Evolutionary conservation across 2,329 filamentous ascomycete genomes (phyloP).

Genomic region (Amesomyces nigricolor): DNA sequence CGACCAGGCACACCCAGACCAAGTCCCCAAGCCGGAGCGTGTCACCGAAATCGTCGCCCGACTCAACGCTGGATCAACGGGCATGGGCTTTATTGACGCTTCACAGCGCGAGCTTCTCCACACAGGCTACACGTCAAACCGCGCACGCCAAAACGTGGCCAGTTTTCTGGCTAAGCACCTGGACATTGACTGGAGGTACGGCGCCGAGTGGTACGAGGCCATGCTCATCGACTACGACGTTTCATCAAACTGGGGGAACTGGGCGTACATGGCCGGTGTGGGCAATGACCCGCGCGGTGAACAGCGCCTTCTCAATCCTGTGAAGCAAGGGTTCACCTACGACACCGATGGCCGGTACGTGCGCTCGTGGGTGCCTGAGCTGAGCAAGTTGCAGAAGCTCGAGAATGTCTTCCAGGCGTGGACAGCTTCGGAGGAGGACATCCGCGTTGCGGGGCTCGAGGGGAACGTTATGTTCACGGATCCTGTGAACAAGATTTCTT

Average conservation of each 20-base stretch:
- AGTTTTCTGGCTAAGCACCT: constrained; percentile 69
- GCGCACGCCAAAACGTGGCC: constrained; percentile 70
- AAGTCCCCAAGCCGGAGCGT: constrained; percentile 39
- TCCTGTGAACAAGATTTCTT: constrained; percentile 61
- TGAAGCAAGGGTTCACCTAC: constrained; percentile 76
- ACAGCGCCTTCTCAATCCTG: constrained; percentile 71
- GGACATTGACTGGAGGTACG: constrained; percentile 71
- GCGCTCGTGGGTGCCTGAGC: constrained; percentile 66
- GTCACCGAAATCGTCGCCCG: constrained; percentile 48
- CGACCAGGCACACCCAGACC: constrained; percentile 30
- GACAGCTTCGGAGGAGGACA: constrained; percentile 55
- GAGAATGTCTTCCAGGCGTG: constrained; percentile 65
- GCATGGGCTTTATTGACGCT: constrained; percentile 72
- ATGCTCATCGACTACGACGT: constrained; percentile 71
- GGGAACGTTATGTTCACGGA: constrained; percentile 60
- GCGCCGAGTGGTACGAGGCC: constrained; percentile 78
- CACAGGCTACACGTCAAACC: constrained; percentile 74
- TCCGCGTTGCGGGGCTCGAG: constrained; percentile 50
- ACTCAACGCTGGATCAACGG: constrained; percentile 63
- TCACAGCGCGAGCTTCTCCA: constrained; percentile 67
- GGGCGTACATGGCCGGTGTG: constrained; percentile 76
- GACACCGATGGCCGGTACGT: constrained; percentile 65
- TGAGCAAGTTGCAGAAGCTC: constrained; percentile 47
- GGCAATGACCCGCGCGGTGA: constrained; percentile 72
- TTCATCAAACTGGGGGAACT: constrained; percentile 73